phyloP scores from a whole-genome alignment of 306 rosid genomes.

The Casuarina glauca region DNA sequence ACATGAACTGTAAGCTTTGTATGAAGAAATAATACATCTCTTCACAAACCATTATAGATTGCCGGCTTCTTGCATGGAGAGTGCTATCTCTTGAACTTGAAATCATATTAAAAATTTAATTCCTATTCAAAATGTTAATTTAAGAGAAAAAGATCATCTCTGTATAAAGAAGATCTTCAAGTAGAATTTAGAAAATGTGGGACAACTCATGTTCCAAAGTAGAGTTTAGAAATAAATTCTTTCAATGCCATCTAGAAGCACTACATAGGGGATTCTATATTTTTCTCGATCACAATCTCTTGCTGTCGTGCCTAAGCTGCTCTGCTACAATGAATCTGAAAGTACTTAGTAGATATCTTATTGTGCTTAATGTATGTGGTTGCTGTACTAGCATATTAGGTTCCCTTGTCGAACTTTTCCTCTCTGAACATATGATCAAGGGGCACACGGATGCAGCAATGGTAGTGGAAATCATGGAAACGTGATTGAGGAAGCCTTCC shows the following conservation, averaged over 20 bases:
- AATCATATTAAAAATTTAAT: too few relatives aligned
- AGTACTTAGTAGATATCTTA: background rate
- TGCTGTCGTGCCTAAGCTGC: conserved; percentile 3
- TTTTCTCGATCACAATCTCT: too few relatives aligned
- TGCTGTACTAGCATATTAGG: background rate
- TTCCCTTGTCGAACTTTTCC: background rate
- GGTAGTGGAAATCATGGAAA: background rate
- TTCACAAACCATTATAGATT: too few relatives aligned
- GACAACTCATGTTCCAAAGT: background rate
- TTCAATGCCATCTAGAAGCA: background rate
- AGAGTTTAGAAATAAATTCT: background rate
- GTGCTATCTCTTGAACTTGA: too few relatives aligned
- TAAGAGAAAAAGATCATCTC: too few relatives aligned
- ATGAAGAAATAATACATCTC: too few relatives aligned
- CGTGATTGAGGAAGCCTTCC: background rate
- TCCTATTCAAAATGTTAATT: too few relatives aligned
- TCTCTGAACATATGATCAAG: background rate
- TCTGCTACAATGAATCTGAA: background rate
- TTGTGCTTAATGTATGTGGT: background rate
- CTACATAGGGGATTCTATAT: background rate
- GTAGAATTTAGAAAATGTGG: too few relatives aligned
- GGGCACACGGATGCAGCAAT: background rate
- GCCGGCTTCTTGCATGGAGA: too few relatives aligned
- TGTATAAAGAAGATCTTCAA: too few relatives aligned
- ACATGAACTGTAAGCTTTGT: too few relatives aligned